A percentile compares a stretch with the other conserved stretches of the same genome.
These are phyloP conservation scores for Vigna hirtella DNA, from an alignment of 306 rosid genomes.

Conservation along the genomic window DNA sequence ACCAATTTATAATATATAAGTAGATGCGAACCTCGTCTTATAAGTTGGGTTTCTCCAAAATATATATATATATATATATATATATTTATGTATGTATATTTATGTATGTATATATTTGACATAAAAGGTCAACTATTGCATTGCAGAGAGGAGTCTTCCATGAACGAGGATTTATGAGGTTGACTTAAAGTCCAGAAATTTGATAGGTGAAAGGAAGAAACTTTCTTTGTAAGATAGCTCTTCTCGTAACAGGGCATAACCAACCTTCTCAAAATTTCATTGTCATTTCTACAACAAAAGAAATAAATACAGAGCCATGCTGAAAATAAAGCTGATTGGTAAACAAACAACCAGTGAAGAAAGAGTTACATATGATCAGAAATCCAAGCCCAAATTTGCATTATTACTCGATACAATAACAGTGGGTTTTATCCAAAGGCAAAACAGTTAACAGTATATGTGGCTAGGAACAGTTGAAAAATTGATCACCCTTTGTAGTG, in stretches of 20 bases:
- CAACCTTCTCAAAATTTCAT: constrained; percentile 39
- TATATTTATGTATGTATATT: no score
- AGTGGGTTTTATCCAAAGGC: not conserved
- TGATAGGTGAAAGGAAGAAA: no score
- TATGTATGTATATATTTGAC: no score
- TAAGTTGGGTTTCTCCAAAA: no score
- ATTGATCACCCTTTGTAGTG: not conserved
- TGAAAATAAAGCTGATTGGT: not conserved
- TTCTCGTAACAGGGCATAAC: not conserved
- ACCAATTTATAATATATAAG: no score
- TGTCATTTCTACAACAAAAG: not conserved
- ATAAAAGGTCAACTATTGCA: no score
- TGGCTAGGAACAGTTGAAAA: not conserved
- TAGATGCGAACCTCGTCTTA: no score
- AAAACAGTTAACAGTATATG: constrained; percentile 19
- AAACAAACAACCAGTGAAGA: not conserved
- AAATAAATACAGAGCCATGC: constrained; percentile 27
- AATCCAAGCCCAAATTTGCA: constrained; percentile 4
- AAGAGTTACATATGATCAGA: constrained; percentile 12
- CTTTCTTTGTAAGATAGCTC: no score
- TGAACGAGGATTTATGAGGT: no score
- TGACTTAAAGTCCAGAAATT: no score
- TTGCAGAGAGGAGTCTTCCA: no score
- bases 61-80: no score
- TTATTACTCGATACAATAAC: not conserved